Base-by-base conservation (phyloP, 352 stramenopile genomes). In the Thraustotheca clavata region DNA sequence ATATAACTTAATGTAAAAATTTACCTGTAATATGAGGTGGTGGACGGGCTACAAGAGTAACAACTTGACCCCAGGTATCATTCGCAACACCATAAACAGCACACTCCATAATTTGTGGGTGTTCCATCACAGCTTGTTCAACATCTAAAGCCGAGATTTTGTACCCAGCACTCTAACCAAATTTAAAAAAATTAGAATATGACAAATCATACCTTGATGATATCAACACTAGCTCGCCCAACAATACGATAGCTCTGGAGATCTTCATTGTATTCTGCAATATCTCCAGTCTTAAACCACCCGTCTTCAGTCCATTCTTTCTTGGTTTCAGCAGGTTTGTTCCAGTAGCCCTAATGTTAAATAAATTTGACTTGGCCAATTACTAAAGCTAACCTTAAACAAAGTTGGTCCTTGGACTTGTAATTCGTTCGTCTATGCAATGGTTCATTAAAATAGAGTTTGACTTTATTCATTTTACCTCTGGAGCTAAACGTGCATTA, bases 61-160 rank as follows among this genome's bases (percentile, higher is more conserved):
- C 85, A 11, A 88, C 65, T 46, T 97, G 78, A 6, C 89, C 90
- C 76, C 82, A 95, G 11, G 80, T 92, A 16, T 90, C 80, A 61
- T 97, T 83, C 0, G 73, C 60, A 3, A 94, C 57, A 0, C 88
- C 90, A 59, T 96, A 80, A n/a, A 97, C 86, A 8, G 80, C 82
- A 31, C 83, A 86, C 69, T 97, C 90, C 1, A 69, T 66, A 18
- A 97, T 71, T 26, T 87, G 65, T 11, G 79, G 75, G 59, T 96
- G 84, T n/a, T 86, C 87, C 22, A 96, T 67, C 40, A 97, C 52
- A 36, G 79, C 75, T 18, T 83, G 78, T 62, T 97, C 91, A 20
- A 97, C 79, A 67, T 97, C 89, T 32, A 97, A 72, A 24, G 91
- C 89, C 27, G 87, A 96, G 32, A 97, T 76, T 67, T 97, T 97